Evolutionary conservation across 169 alveolate species (phyloP), one percentile per base, ranked within the genome.

Genomic region (Pseudocohnilembus persalinus): DNA sequence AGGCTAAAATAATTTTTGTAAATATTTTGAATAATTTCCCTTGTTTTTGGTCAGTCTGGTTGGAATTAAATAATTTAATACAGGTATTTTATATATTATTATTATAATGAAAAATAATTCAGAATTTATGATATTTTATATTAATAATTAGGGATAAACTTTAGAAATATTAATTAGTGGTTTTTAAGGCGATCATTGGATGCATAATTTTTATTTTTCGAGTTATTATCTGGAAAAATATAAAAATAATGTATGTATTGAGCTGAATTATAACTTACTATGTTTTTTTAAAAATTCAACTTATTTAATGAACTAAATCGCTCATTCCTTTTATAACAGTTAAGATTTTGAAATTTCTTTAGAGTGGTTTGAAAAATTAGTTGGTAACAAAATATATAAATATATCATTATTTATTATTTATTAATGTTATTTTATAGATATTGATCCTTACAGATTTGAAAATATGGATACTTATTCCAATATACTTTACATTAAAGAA

Each of bases 41-140:
- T 28, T 87, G 94, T 77, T 92, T 94, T 31, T 96, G 98, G 98
- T 90, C 96, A 31, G 94, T 96, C 30, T 96, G 98, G 97, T 87
- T 93, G 0, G 98, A 96, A 77, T 90, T 96, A 32, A 88, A 91
- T 64, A 85, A 85, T 32, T 82, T 94, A 30, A 85, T 91, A 75
- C 82, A 92, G 63, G 84, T 83, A 93, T 16, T 68, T 79, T 31
- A 87, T 87, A 49, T 49, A 82, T 27, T 74, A 68, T 31, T 65
- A 81, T 11, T 11, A 20, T 11, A 49, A 11, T 28, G 73, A 4
- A 28, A 73, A 73, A 79, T 84, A 34, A 85, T 87, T 33, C 84
- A 89, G 68, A 65, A 68, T 74, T 77, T 72, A 81, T n/a, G 89
- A 28, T 77, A 84, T 28, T n/a, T n/a, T n/a, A n/a, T n/a, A n/a